These are phyloP conservation scores for Platanthera zijinensis DNA, from an alignment of 106 monocot genomes.

Conservation along the genomic window DNA sequence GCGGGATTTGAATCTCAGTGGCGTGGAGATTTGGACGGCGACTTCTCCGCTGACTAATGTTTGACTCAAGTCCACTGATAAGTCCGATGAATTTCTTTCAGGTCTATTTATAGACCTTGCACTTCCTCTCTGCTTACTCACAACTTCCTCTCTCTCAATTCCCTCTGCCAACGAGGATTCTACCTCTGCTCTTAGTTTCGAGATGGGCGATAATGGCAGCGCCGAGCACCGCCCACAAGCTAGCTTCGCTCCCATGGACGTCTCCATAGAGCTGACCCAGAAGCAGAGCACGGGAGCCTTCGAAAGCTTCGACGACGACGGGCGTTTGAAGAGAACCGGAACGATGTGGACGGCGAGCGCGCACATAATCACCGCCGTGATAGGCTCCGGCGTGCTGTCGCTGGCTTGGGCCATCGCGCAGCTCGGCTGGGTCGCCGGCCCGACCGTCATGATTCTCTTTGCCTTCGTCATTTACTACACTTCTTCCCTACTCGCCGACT, in stretches of 20 bases:
- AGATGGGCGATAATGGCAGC: not conserved
- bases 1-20: too few species aligned
- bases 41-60: too few species aligned
- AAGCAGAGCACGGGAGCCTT: constrained; percentile 2
- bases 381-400: constrained; percentile 61
- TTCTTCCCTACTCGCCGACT: constrained; percentile 55
- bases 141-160: not conserved
- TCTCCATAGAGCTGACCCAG: constrained; percentile 20
- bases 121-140: not conserved
- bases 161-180: not conserved
- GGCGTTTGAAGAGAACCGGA: constrained; percentile 32
- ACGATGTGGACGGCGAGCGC: constrained; percentile 55
- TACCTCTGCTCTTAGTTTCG: not conserved
- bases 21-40: too few species aligned
- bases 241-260: constrained; percentile 8
- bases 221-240: not conserved
- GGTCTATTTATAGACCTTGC: not conserved
- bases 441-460: constrained; percentile 46
- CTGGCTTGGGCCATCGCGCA: constrained; percentile 63
- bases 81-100: too few species aligned
- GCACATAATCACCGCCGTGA: constrained; percentile 66
- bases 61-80: too few species aligned
- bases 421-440: constrained; percentile 65
- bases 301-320: constrained; percentile 43
- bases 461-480: constrained; percentile 53